phyloP scores from a whole-genome alignment of 2,329 filamentous ascomycete genomes.

The Aureobasidium uvarum region DNA sequence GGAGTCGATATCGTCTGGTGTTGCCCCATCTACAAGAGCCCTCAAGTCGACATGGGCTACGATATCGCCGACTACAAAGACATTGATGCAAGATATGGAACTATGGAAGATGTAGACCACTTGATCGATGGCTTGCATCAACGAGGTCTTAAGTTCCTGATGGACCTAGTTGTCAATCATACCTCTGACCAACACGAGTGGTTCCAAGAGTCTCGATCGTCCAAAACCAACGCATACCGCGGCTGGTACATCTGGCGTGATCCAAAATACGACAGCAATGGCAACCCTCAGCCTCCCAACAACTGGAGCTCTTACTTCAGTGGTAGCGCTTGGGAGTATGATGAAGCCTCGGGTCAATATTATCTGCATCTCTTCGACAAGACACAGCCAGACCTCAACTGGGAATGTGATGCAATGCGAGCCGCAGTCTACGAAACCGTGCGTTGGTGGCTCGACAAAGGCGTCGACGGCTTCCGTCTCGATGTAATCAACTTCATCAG shows the following conservation, averaged over 20 bases:
- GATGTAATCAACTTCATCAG: conserved; percentile 27
- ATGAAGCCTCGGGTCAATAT: conserved; percentile 67
- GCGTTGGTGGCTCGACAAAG: conserved; percentile 70
- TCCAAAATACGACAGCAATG: conserved; percentile 45
- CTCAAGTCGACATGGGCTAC: conserved; percentile 66
- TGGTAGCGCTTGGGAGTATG: conserved; percentile 62
- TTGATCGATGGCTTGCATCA: conserved; percentile 59
- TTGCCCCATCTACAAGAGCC: conserved; percentile 63
- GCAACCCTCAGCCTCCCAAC: conserved; percentile 65
- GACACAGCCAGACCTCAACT: conserved; percentile 73
- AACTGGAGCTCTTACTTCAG: conserved; percentile 67
- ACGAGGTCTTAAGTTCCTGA: conserved; percentile 65
- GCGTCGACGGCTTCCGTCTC: conserved; percentile 50
- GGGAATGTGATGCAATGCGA: conserved; percentile 67
- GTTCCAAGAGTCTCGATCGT: conserved; percentile 66
- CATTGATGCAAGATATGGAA: conserved; percentile 63
- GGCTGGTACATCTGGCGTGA: conserved; percentile 65
- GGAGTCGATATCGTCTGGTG: conserved; percentile 66
- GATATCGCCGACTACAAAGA: conserved; percentile 65
- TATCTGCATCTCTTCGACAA: conserved; percentile 72
- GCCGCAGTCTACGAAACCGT: conserved; percentile 63
- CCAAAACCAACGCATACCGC: conserved; percentile 61
- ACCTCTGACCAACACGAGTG: conserved; percentile 66
- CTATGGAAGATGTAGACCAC: conserved; percentile 61
- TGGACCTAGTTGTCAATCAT: conserved; percentile 74